Evolutionary conservation across 192 early-diverging fungal species (phyloP), one percentile per base, ranked within the genome.

Genomic region (Entomortierella beljakovae): DNA sequence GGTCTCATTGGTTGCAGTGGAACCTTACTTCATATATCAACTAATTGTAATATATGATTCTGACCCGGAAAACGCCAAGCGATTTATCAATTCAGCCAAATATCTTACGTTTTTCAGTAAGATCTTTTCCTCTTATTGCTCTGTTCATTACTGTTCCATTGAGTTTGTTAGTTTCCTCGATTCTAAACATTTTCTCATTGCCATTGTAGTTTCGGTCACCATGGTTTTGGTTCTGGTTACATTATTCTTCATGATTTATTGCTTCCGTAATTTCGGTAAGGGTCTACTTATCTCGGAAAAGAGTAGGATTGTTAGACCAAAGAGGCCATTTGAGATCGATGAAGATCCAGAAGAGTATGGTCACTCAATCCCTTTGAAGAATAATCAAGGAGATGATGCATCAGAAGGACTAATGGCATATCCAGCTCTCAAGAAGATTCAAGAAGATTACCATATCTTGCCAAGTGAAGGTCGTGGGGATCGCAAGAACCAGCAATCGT

Each of bases 51-150:
- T 69, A 0, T 64, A 70, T 42, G 16, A 64, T 9, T 57, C 53
- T 22, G 31, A 25, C 13, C 67, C 75, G 0, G 50, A 6, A 16
- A 64, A 70, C 40, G 13, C 9, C 18, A 3, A 23, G 5, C 67
- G 62, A 11, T 79, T 70, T 49, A 35, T 16, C 16, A 64, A 60
- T 40, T 79, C 75, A 11, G 15, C 26, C 23, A 79, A 70, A 15
- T 79, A 70, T n/a, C 56, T 79, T n/a, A 79, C 75, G 10, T 79
- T 79, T 42, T 79, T 79, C 50, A 79, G 75, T 79, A 79, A 65
- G 75, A 64, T 42, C 33, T 37, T 26, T 51, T 51, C 16, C 20
- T 7, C 16, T 52, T 6, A 52, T 43, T 13, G 42, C 9, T 43
- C 10, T 18, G 9, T 43, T 43, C 42, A 43, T 13, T 18, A 38